Percentiles rank a stretch among this genome's conserved stretches.
These are phyloP conservation scores for Trichosporon asahii DNA, from an alignment of 1,284 basidiomycete species.

Conservation along the genomic window DNA sequence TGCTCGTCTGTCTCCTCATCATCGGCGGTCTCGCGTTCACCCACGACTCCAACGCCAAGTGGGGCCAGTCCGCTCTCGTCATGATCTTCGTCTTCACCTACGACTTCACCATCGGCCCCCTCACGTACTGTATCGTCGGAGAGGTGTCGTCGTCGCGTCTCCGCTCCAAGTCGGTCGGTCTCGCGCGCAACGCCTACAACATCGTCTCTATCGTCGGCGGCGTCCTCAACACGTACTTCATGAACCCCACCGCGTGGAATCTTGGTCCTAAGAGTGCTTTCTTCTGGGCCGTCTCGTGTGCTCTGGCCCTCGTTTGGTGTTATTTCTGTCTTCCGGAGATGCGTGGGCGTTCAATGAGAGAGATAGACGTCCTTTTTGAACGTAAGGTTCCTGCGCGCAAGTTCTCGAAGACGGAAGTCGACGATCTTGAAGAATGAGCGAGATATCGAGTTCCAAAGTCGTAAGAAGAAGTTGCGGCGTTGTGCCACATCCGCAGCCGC, in stretches of 20 bases:
- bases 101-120: conserved; percentile 37
- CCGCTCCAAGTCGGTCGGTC: conserved; percentile 55
- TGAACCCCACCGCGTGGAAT: conserved; percentile 27
- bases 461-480: not conserved
- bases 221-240: conserved; percentile 26
- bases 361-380: conserved; percentile 52
- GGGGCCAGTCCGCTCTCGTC: conserved; percentile 26
- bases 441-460: not conserved
- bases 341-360: conserved; percentile 49
- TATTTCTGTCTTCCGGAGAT: conserved; percentile 34
- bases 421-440: conserved; percentile 13
- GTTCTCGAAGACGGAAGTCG: conserved; percentile 44
- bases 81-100: conserved; percentile 30
- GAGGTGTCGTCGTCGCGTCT: conserved; percentile 52
- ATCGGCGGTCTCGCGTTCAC: conserved; percentile 45
- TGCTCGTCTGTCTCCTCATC: conserved; percentile 51
- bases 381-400: conserved; percentile 43
- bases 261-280: conserved; percentile 41
- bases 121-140: conserved; percentile 48
- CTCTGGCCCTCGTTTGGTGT: conserved; percentile 19
- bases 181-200: conserved; percentile 53
- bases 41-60: conserved; percentile 12
- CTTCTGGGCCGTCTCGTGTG: conserved; percentile 48
- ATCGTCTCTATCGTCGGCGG: conserved; percentile 26
- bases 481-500: not conserved